Conservation (phyloP, 495 filamentous ascomycete species). For the Aspergillus nanangensis region DNA sequence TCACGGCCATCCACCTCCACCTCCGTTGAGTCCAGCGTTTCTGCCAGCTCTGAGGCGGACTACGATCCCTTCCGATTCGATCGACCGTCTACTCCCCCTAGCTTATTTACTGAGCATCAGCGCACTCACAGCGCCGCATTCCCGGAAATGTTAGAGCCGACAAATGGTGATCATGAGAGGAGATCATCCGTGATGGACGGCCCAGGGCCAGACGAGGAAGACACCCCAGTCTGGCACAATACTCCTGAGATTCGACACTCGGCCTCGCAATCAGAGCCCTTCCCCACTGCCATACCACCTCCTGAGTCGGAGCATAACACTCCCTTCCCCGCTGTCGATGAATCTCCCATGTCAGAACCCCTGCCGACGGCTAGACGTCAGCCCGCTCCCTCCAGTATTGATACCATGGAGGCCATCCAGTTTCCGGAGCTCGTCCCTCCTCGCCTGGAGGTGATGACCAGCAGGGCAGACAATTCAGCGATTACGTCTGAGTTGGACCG, state of each 20-base stretch:
- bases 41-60: conserved; percentile 32
- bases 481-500: conserved; percentile 35
- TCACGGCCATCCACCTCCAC: conserved; percentile 41
- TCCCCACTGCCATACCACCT: conserved; percentile 10
- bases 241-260: conserved; percentile 1
- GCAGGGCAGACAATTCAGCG: conserved; percentile 26
- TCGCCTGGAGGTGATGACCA: conserved; percentile 28
- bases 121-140: conserved; percentile 21
- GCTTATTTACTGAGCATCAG: conserved; percentile 6
- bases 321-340: conserved; percentile 7
- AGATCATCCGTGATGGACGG: conserved; percentile 28
- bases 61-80: conserved; percentile 46
- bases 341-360: conserved; percentile 26
- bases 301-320: conserved; percentile 1
- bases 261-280: conserved; percentile 7
- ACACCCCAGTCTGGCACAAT: conserved; percentile 20
- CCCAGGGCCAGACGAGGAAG: conserved; percentile 38
- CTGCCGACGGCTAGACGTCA: conserved; percentile 20
- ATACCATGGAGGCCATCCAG: conserved; percentile 13
- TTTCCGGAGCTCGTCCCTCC: conserved; percentile 35
- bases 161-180: conserved; percentile 20
- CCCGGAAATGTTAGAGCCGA: conserved; percentile 20
- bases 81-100: conserved; percentile 27
- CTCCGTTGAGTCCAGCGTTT: conserved; percentile 25
- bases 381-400: not conserved